Conservation (phyloP, 1,284 basidiomycete genomes). For the Marasmius oreades region DNA sequence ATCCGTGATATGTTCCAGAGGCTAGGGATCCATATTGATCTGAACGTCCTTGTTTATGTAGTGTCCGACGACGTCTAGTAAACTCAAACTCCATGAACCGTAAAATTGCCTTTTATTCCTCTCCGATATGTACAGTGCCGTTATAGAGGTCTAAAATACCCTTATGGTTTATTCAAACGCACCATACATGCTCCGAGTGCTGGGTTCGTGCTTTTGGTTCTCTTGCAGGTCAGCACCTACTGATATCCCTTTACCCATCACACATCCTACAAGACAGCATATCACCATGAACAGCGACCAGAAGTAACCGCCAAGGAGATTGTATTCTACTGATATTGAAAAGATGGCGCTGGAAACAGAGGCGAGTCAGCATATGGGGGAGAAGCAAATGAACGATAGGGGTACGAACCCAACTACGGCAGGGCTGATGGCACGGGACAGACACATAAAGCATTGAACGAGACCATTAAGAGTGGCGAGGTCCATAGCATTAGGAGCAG, state of each 20-base stretch:
- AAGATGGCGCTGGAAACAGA: neutral
- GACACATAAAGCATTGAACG: constrained; percentile 2
- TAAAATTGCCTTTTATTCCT: too few species aligned
- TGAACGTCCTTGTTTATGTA: too few species aligned
- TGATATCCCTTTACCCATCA: neutral
- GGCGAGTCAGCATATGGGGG: neutral
- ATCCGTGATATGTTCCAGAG: too few species aligned
- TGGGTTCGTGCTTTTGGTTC: neutral
- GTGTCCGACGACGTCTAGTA: too few species aligned
- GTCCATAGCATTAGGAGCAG: neutral
- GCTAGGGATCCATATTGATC: too few species aligned
- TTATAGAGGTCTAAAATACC: neutral
- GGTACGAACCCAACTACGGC: constrained; percentile 3
- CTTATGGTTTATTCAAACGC: neutral
- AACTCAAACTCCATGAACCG: too few species aligned
- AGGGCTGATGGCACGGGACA: constrained; percentile 1
- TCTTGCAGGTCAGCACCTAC: neutral
- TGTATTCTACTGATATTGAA: neutral
- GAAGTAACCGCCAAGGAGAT: constrained; percentile 4
- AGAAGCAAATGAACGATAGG: neutral
- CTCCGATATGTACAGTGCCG: too few species aligned
- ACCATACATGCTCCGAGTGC: neutral
- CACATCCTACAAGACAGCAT: neutral
- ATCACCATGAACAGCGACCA: constrained; percentile 5
- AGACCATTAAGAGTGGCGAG: constrained; percentile 4